These are phyloP conservation scores for Ganoderma lucidum DNA, from an alignment of 1,284 basidiomycete genomes.

Conservation along the genomic window DNA sequence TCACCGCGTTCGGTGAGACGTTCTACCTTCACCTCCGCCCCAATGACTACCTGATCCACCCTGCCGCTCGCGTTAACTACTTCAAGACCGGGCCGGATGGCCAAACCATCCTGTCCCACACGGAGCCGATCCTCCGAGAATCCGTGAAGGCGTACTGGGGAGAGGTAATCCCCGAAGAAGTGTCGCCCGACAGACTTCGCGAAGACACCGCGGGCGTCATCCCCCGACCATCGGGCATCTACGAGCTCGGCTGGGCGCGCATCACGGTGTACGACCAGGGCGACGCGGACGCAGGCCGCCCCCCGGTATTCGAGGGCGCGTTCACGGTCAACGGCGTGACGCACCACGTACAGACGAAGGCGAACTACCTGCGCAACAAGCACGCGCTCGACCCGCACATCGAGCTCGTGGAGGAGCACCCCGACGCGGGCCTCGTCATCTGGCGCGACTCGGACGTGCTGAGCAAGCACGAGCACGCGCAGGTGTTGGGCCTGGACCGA, in stretches of 20 bases:
- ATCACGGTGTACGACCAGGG: constrained; percentile 77
- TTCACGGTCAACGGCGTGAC: constrained; percentile 74
- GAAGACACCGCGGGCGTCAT: constrained; percentile 64
- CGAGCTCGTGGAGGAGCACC: constrained; percentile 45
- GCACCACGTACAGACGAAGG: constrained; percentile 79
- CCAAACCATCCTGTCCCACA: constrained; percentile 51
- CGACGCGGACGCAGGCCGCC: constrained; percentile 51
- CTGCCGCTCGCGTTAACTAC: constrained; percentile 75
- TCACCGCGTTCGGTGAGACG: constrained; percentile 69
- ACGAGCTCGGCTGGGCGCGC: constrained; percentile 73
- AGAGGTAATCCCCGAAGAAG: constrained; percentile 64
- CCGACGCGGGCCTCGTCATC: constrained; percentile 68
- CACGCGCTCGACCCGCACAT: constrained; percentile 66
- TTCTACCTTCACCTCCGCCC: constrained; percentile 77
- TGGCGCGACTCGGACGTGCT: constrained; percentile 76
- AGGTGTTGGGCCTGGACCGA: constrained; percentile 24
- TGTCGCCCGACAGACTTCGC: constrained; percentile 61
- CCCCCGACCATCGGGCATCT: constrained; percentile 48
- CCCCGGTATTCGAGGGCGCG: constrained; percentile 79
- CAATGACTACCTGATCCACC: constrained; percentile 80
- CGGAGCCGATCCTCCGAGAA: constrained; percentile 61
- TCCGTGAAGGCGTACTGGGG: constrained; percentile 72
- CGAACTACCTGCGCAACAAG: constrained; percentile 73
- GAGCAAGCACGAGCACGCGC: constrained; percentile 55
- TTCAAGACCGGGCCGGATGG: constrained; percentile 58